These are phyloP conservation scores for Clathrospora elynae DNA, from an alignment of 2,329 filamentous ascomycete species.

Conservation along the genomic window DNA sequence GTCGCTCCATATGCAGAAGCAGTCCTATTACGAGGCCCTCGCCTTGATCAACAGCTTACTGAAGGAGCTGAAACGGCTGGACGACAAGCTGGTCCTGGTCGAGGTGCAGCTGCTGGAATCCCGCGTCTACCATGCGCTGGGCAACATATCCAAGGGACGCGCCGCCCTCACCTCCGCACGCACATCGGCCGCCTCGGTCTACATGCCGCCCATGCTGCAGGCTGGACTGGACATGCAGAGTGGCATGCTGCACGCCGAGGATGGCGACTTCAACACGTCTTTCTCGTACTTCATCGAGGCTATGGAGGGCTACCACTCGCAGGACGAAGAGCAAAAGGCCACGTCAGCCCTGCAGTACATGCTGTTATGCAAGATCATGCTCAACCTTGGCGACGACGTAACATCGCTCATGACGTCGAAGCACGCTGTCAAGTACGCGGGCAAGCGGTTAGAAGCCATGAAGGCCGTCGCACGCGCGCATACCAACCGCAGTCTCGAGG, in stretches of 20 bases:
- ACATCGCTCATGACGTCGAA: constrained; percentile 93
- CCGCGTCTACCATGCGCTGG: constrained; percentile 93
- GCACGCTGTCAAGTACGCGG: constrained; percentile 94
- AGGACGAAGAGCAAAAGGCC: constrained; percentile 86
- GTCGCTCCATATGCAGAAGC: constrained; percentile 92
- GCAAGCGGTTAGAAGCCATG: constrained; percentile 97
- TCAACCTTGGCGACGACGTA: constrained; percentile 95
- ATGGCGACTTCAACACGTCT: constrained; percentile 98
- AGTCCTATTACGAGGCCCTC: constrained; percentile 95
- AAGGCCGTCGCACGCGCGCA: constrained; percentile 97
- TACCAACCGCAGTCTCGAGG: constrained; percentile 91
- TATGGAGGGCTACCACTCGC: constrained; percentile 91
- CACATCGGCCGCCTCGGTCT: constrained; percentile 94
- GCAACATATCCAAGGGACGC: constrained; percentile 94
- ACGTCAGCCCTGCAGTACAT: constrained; percentile 99
- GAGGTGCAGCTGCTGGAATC: constrained; percentile 98
- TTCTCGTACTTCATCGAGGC: constrained; percentile 99
- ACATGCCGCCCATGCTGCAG: constrained; percentile 93
- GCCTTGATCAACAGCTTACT: constrained; percentile 95
- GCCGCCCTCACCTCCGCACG: constrained; percentile 92
- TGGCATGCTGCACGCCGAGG: constrained; percentile 97
- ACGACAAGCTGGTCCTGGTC: constrained; percentile 97
- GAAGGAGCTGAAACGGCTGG: constrained; percentile 94
- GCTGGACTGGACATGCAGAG: constrained; percentile 99
- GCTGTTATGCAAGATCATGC: constrained; percentile 99